phyloP scores from a whole-genome alignment of 768 basidiomycete species.

The Tephrocybe sp. region DNA sequence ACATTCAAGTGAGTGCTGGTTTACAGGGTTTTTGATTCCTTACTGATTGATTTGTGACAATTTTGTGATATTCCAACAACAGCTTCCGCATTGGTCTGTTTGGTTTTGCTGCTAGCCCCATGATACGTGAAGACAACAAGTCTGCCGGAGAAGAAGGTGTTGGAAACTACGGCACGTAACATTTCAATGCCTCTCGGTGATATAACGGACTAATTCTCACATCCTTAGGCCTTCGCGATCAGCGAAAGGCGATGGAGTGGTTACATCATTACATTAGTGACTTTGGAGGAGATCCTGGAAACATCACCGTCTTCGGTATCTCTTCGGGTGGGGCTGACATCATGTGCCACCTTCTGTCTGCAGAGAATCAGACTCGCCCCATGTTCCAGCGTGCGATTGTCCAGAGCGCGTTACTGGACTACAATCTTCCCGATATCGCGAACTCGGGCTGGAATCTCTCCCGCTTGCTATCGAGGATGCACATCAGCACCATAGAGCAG shows the following conservation, averaged over 20 bases:
- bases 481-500: conserved; percentile 55
- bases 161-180: conserved; percentile 69
- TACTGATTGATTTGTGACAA: conserved; percentile 1
- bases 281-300: conserved; percentile 69
- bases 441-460: conserved; percentile 69
- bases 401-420: conserved; percentile 70
- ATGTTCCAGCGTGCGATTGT: conserved; percentile 74
- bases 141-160: conserved; percentile 65
- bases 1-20: conserved; percentile 65
- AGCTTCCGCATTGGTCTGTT: conserved; percentile 80
- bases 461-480: conserved; percentile 57
- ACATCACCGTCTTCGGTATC: conserved; percentile 53
- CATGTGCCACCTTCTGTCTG: conserved; percentile 62
- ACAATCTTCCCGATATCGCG: conserved; percentile 56
- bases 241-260: conserved; percentile 65
- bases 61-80: neutral
- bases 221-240: conserved; percentile 58
- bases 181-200: neutral
- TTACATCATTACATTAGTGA: conserved; percentile 55
- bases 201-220: conserved; percentile 2
- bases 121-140: conserved; percentile 68
- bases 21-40: neutral
- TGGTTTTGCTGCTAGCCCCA: conserved; percentile 70
- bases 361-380: conserved; percentile 55
- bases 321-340: conserved; percentile 60